phyloP scores from a whole-genome alignment of 129 eudicot species.

The Flaveria brownii region DNA sequence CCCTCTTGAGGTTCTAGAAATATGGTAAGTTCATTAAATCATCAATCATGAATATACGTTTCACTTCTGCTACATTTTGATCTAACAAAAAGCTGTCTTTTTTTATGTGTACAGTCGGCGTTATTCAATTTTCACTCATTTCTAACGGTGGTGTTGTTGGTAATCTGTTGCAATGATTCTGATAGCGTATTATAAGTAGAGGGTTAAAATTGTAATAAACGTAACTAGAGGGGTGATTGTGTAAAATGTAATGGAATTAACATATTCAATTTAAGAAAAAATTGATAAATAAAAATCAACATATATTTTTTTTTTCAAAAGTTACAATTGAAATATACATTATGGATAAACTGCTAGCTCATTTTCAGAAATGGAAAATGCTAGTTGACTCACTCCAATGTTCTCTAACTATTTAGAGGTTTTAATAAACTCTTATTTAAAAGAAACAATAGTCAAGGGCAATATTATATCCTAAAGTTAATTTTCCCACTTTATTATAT shows the following conservation, averaged over 20 bases:
- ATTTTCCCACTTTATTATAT: slow-evolving; percentile 12
- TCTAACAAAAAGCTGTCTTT: background rate
- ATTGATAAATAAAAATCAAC: too few species aligned
- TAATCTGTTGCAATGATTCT: too few species aligned
- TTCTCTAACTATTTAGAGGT: background rate
- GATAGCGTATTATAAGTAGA: too few species aligned
- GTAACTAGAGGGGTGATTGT: too few species aligned
- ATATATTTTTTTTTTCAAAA: too few species aligned
- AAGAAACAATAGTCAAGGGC: slow-evolving; percentile 10
- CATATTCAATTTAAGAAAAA: too few species aligned
- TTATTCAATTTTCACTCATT: slow-evolving; percentile 81
- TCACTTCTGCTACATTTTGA: background rate
- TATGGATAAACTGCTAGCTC: background rate
- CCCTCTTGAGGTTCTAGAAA: slow-evolving; percentile 6
- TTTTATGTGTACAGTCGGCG: slow-evolving; percentile 52
- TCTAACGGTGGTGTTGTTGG: slow-evolving; percentile 77
- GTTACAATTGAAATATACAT: background rate
- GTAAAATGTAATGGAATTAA: too few species aligned
- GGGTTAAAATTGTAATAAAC: too few species aligned
- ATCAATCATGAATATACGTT: background rate
- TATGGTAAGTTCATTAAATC: slow-evolving; percentile 28
- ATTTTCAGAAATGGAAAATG: background rate
- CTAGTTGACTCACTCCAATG: slow-evolving; percentile 4
- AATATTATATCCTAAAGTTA: slow-evolving; percentile 26
- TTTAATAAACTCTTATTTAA: background rate